phyloP scores from a whole-genome alignment of 1,284 basidiomycete species.

The Sanguinoderma infundibulare region DNA sequence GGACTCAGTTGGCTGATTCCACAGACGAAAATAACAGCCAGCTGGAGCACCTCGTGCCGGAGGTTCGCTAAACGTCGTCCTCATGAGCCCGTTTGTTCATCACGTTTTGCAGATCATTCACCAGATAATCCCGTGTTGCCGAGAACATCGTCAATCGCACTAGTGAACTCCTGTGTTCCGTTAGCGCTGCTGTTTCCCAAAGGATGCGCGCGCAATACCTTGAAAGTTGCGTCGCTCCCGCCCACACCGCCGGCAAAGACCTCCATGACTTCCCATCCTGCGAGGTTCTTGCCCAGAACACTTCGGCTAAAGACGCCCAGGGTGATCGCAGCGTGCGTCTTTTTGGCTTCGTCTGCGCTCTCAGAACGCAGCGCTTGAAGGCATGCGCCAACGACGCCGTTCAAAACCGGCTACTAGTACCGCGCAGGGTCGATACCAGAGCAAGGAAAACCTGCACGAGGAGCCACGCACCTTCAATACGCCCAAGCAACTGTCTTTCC shows the following conservation, averaged over 20 bases:
- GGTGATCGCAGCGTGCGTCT: constrained; percentile 52
- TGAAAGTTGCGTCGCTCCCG: constrained; percentile 60
- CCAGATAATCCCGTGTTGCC: constrained; percentile 49
- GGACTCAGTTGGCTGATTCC: constrained; percentile 65
- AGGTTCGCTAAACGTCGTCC: constrained; percentile 41
- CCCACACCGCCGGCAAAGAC: constrained; percentile 61
- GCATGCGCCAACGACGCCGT: constrained; percentile 50
- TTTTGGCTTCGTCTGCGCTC: constrained; percentile 42
- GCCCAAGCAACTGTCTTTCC: constrained; percentile 38
- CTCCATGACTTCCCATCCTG: constrained; percentile 75
- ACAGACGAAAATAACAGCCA: constrained; percentile 59
- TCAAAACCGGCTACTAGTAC: constrained; percentile 55
- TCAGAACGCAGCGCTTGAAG: constrained; percentile 41
- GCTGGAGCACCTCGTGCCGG: constrained; percentile 59
- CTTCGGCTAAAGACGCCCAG: constrained; percentile 49
- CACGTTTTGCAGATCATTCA: constrained; percentile 27
- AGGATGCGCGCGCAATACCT: constrained; percentile 37
- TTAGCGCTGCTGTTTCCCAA: neutral
- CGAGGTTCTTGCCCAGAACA: constrained; percentile 56
- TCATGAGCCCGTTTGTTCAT: neutral
- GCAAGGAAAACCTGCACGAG: neutral
- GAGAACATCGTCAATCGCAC: constrained; percentile 49
- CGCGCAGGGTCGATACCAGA: constrained; percentile 10
- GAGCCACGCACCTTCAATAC: constrained; percentile 33
- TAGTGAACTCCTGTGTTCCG: constrained; percentile 47